Evolutionary conservation across 257 asterid species (phyloP).

Genomic region (Solanum etuberosum): DNA sequence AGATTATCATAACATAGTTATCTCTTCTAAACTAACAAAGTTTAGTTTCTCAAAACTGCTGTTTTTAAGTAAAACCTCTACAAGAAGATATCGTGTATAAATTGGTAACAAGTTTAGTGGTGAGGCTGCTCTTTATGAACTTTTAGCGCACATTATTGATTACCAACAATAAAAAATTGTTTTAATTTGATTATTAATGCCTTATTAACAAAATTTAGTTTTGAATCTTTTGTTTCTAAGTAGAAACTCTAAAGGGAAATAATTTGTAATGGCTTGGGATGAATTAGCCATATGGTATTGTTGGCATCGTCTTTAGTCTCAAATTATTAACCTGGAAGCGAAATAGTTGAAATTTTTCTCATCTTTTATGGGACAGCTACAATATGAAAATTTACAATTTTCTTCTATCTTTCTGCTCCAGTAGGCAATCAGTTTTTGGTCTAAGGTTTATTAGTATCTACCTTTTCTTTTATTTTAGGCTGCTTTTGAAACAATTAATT

Average conservation of each 20-base stretch:
- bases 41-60: neutral
- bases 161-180: neutral
- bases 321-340: neutral
- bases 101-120: neutral
- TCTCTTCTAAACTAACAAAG: neutral
- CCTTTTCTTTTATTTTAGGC: conserved; percentile 23
- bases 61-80: neutral
- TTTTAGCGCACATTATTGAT: neutral
- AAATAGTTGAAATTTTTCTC: neutral
- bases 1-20: neutral
- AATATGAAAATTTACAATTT: neutral
- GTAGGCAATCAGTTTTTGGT: neutral
- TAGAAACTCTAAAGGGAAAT: neutral
- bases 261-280: neutral
- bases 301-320: neutral
- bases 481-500: conserved; percentile 64
- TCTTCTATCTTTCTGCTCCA: neutral
- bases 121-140: neutral
- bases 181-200: neutral
- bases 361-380: neutral
- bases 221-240: neutral
- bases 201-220: neutral
- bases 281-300: neutral
- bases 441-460: neutral
- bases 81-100: neutral